Base-by-base conservation (phyloP, 805 yeast genomes). In the Candida mattraensis region DNA sequence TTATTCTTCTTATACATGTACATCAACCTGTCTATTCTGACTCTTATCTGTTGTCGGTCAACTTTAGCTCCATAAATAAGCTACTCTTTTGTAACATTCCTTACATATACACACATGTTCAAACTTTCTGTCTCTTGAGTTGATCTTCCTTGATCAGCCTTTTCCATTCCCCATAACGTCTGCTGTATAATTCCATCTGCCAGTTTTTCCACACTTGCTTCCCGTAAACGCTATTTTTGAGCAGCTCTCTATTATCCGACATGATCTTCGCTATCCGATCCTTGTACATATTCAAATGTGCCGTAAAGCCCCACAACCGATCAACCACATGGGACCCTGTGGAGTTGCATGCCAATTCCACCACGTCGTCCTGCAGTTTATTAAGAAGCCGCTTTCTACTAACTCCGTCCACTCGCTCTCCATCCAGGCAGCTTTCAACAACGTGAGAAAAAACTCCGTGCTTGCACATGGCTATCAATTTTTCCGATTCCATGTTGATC, bases 191-290 rank as follows among this genome's bases (percentile, higher is more conserved):
- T 57, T 93, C 98, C 81, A 91, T 73, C 19, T 74, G 65, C 97
- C 97, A 93, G 59, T 91, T 91, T 58, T 83, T 86, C 98, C 97
- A 93, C 2, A 93, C 98, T 50, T 79, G 72, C 55, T 82, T 77
- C 22, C 99, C 99, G 54, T 91, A 93, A 9, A 69, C 74, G 54
- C 95, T 85, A 42, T 81, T 87, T 64, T 93, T 88, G 28, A 93
- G 83, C 42, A 72, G 69, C 24, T 76, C 82, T 24, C 80, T 73
- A 27, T 80, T 73, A 12, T 66, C 70, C 18, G 66, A 52, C 41
- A 91, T 64, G 40, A 80, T 81, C 16, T 72, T 71, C 0, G 95
- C 96, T 42, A 91, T 74, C 48, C 91, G 73, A 56, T 91, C 98
- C 50, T 94, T 84, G 59, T 83, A 87, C 69, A 83, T 77, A 40